These are phyloP conservation scores for Elongisporangium senticosum DNA, from an alignment of 352 stramenopile genomes.

Conservation along the genomic window DNA sequence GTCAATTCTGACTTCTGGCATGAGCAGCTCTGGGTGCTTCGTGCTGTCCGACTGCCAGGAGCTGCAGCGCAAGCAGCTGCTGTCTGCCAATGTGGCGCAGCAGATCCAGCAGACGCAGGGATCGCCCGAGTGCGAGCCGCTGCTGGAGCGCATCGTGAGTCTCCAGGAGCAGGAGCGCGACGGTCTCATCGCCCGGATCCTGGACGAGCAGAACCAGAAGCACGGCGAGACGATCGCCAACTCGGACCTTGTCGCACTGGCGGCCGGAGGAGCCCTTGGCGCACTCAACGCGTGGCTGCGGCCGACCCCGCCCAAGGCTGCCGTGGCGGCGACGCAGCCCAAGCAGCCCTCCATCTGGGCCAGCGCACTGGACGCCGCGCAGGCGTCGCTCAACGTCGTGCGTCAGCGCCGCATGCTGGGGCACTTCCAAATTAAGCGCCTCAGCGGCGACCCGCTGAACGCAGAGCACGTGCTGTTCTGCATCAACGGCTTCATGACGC, in stretches of 20 bases:
- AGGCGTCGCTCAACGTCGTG: conserved; percentile 67
- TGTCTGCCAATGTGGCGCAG: conserved; percentile 20
- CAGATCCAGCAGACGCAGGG: neutral
- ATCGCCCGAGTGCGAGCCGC: conserved; percentile 20
- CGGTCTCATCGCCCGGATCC: conserved; percentile 36
- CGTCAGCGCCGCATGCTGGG: conserved; percentile 61
- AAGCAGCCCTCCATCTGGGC: conserved; percentile 32
- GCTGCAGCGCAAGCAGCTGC: conserved; percentile 24
- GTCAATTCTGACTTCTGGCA: neutral
- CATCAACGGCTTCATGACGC: conserved; percentile 87
- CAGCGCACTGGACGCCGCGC: conserved; percentile 64
- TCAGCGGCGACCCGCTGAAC: conserved; percentile 54
- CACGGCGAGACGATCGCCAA: conserved; percentile 38
- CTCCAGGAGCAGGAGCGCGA: conserved; percentile 45
- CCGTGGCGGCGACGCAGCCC: conserved; percentile 12
- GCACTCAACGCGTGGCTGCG: conserved; percentile 68
- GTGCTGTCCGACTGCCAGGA: conserved; percentile 30
- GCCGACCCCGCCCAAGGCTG: conserved; percentile 7
- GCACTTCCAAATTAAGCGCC: conserved; percentile 54
- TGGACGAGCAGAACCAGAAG: conserved; percentile 43
- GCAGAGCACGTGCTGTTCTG: conserved; percentile 66
- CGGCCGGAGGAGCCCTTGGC: conserved; percentile 52
- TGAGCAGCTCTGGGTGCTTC: neutral
- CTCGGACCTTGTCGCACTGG: conserved; percentile 57
- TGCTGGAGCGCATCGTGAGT: neutral